Percentiles rank a stretch among this genome's conserved stretches.
Evolutionary conservation across 495 filamentous ascomycete genomes (phyloP).

Genomic region (Daldinia vernicosa): DNA sequence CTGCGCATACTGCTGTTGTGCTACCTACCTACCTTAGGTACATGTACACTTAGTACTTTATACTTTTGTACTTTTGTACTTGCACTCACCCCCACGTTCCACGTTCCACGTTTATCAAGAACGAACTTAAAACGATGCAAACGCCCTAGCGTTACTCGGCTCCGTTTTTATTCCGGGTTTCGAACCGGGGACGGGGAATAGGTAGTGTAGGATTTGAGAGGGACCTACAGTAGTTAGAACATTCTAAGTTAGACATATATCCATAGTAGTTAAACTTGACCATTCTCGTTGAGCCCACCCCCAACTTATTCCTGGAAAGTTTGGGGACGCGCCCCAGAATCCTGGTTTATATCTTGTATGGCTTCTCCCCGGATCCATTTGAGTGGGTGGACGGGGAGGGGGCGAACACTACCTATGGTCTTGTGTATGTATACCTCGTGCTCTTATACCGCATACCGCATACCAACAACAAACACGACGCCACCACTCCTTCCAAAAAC

Average conservation of each 20-base stretch:
- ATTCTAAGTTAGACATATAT: neutral
- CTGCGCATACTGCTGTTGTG: neutral
- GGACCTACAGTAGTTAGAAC: neutral
- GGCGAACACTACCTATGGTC: conserved; percentile 3
- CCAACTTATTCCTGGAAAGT: conserved; percentile 20
- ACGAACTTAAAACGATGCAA: neutral
- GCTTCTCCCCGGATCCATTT: conserved; percentile 27
- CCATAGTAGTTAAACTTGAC: neutral
- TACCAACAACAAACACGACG: conserved; percentile 36
- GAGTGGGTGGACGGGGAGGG: conserved; percentile 5
- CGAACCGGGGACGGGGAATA: neutral
- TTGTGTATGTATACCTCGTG: conserved; percentile 14
- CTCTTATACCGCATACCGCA: conserved; percentile 26
- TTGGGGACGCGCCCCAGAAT: conserved; percentile 20
- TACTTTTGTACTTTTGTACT: neutral
- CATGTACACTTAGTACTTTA: neutral
- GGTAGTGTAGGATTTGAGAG: neutral
- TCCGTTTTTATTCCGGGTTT: conserved; percentile 1
- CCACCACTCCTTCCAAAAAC: conserved; percentile 25
- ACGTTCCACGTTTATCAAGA: neutral
- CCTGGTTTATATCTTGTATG: conserved; percentile 12
- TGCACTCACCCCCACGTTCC: neutral
- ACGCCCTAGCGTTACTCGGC: neutral
- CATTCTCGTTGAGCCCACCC: conserved; percentile 4
- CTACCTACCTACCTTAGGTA: neutral